phyloP scores from a whole-genome alignment of 371 early-diverging fungal species.

The Mucor saturninus region DNA sequence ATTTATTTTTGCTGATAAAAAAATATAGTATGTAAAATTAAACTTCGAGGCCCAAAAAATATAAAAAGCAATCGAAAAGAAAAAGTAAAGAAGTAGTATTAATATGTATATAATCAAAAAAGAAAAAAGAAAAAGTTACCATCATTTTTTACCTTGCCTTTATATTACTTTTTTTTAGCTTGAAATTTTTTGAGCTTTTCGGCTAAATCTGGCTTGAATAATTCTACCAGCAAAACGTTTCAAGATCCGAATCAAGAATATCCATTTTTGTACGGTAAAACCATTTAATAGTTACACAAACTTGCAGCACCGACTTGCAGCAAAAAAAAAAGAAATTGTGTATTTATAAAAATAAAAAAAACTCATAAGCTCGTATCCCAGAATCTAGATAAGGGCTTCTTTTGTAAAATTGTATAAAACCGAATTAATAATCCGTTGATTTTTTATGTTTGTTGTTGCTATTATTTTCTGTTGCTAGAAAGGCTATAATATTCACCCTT shows the following conservation, averaged over 20 bases:
- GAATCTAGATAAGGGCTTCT: neutral
- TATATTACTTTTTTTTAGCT: constrained; percentile 12
- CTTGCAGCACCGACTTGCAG: constrained; percentile 21
- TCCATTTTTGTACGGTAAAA: constrained; percentile 25
- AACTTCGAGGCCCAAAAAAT: too few relatives aligned
- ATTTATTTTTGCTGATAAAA: neutral
- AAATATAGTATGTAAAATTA: too few relatives aligned
- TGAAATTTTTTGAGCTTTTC: neutral
- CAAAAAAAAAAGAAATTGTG: neutral
- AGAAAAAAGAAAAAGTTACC: constrained; percentile 1
- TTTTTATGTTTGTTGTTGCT: too few relatives aligned
- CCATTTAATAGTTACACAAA: constrained; percentile 22
- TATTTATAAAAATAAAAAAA: neutral
- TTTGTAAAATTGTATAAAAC: too few relatives aligned
- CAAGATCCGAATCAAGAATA: neutral
- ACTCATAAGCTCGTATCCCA: neutral
- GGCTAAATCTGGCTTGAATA: constrained; percentile 31
- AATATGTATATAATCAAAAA: neutral
- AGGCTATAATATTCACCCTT: too few relatives aligned
- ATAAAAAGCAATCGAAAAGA: too few relatives aligned
- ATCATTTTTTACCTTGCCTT: constrained; percentile 1
- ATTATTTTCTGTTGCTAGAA: too few relatives aligned
- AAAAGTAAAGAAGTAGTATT: too few relatives aligned
- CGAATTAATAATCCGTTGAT: too few relatives aligned
- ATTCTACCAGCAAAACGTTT: constrained; percentile 17